Percentiles rank a stretch among this genome's conserved stretches.
These are phyloP conservation scores for Pelargonium myrrhifolium DNA, from an alignment of 441 rosid species.

Conservation along the genomic window DNA sequence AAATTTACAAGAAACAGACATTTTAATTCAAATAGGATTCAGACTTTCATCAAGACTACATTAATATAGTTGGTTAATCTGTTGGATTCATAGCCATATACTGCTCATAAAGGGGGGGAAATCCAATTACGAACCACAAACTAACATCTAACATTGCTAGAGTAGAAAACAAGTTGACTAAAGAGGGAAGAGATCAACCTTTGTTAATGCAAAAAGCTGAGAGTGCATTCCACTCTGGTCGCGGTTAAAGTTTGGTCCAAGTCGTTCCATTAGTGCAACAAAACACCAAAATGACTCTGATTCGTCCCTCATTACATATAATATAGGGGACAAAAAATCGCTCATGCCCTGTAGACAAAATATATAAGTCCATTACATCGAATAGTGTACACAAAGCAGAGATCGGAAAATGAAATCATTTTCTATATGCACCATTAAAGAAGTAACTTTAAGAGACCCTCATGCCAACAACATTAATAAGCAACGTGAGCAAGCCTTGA, in stretches of 20 bases:
- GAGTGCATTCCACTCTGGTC: slow-evolving; percentile 98
- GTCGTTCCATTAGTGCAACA: slow-evolving; percentile 84
- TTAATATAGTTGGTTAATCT: not conserved
- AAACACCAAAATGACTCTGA: slow-evolving; percentile 98
- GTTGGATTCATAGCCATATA: not conserved
- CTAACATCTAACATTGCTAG: not conserved
- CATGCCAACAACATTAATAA: not conserved
- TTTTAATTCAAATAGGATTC: not conserved
- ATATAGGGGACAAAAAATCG: slow-evolving; percentile 82
- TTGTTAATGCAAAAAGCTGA: slow-evolving; percentile 89
- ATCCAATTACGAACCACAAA: not conserved
- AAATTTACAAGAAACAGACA: not conserved
- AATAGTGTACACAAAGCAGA: not conserved
- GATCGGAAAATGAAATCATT: not conserved
- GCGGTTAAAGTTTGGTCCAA: slow-evolving; percentile 95
- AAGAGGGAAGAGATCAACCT: slow-evolving; percentile 42
- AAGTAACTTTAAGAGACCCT: not conserved
- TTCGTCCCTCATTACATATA: slow-evolving; percentile 84
- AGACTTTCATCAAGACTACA: not conserved
- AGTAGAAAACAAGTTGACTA: not conserved
- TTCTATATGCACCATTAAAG: not conserved
- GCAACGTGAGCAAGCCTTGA: not conserved
- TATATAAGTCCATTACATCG: not conserved
- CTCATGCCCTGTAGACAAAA: slow-evolving; percentile 78
- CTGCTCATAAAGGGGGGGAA: not conserved